Evolutionary conservation across 306 rosid genomes (phyloP).

Genomic region (apple (Malus domestica)): DNA sequence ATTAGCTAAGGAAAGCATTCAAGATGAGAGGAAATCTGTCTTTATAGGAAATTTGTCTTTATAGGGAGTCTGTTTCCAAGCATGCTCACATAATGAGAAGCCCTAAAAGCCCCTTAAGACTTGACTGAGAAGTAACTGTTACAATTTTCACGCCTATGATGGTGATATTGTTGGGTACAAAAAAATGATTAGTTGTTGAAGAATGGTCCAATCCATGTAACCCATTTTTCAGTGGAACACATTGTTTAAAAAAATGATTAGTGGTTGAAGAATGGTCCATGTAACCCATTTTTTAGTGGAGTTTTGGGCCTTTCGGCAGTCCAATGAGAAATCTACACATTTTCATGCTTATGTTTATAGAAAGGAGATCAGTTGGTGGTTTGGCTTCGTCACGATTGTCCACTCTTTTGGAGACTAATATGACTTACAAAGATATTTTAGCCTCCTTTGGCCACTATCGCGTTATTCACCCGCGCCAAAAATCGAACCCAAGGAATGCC

Average conservation of each 20-base stretch:
- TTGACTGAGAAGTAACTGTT: not conserved
- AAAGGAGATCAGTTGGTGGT: too few relatives aligned
- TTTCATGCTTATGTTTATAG: not conserved
- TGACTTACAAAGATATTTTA: too few relatives aligned
- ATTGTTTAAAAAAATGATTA: not conserved
- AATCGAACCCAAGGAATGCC: too few relatives aligned
- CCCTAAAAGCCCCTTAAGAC: not conserved
- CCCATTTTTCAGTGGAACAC: not conserved
- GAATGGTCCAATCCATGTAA: not conserved
- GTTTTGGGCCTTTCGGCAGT: not conserved
- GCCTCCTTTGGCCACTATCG: too few relatives aligned
- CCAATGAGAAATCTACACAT: not conserved
- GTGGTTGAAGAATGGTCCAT: not conserved
- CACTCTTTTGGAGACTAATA: fast-evolving
- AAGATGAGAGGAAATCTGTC: too few relatives aligned
- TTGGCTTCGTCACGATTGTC: too few relatives aligned
- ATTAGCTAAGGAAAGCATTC: too few relatives aligned
- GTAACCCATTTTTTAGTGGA: not conserved
- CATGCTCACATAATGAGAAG: not conserved
- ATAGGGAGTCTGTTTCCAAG: not conserved
- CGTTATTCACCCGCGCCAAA: too few relatives aligned
- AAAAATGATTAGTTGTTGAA: not conserved
- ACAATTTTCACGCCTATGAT: not conserved
- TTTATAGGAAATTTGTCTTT: too few relatives aligned
- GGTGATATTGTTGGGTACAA: not conserved